Base-by-base conservation (phyloP, 129 eudicot genomes). In the Helianthus annuus region DNA sequence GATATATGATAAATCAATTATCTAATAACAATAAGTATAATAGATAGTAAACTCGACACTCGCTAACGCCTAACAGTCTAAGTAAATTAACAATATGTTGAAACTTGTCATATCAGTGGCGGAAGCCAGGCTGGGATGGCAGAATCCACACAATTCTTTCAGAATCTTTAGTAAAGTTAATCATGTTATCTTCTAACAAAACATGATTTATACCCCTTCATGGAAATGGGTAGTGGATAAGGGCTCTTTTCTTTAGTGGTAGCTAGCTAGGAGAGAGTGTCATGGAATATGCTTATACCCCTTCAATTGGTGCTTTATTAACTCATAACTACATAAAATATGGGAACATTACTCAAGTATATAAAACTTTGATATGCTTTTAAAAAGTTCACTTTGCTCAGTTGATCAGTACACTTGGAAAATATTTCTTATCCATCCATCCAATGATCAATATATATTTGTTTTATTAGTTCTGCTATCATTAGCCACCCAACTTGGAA, bases 401-500 rank as follows among this genome's bases (percentile, higher is more conserved):
- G 65, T 19, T 19, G 22, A 49, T 45, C 60, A 15, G 16, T 46
- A 68, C 24, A 52, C 39, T 48, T 51, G 11, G 10, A 11, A 75
- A 32, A 19, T 32, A 32, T 66, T 48, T 32, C 36, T 32, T 32
- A 32, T 32, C 36, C 36, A 32, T 32, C 4, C 36, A 32, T 27
- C 32, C 32, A 27, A 75, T 66, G 56, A 49, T 60, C 65, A 64
- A 13, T 42, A 42, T 42, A 9, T 6, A 64, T 64, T 42, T 42
- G n/a, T 68, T 68, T 49, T 68, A 11, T 68, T 14, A 44, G 66
- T 39, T n/a, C 40, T 40, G 79, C 66, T 65, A 24, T 44, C 49
- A 59, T 72, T 52, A 56, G 60, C 27, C 29, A 29, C 29, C 27
- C 74, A 76, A 76, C 80, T 68, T 76, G 53, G 44, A 58, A 57